phyloP scores from a whole-genome alignment of 192 early-diverging fungal species.

The Paraglomus brasilianum region DNA sequence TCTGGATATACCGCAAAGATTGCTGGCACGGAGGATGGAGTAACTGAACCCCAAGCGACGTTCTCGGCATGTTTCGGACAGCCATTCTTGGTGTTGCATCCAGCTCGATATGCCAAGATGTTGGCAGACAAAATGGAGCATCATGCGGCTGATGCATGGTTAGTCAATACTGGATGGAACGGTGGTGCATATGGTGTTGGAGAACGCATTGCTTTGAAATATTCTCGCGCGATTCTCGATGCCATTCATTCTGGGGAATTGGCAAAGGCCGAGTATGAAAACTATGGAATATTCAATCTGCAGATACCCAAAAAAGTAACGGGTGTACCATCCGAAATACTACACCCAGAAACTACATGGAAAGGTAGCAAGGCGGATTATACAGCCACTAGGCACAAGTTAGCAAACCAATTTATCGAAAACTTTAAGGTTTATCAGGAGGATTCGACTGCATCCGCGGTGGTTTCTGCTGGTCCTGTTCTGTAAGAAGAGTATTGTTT shows the following conservation, averaged over 20 bases:
- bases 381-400: conserved; percentile 62
- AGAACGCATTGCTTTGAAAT: conserved; percentile 92
- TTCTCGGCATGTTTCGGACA: conserved; percentile 94
- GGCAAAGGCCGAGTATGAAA: conserved; percentile 76
- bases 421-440: conserved; percentile 89
- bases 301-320: conserved; percentile 79
- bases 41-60: conserved; percentile 87
- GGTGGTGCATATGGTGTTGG: conserved; percentile 90
- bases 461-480: conserved; percentile 66
- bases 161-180: conserved; percentile 97
- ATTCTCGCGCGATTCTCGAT: conserved; percentile 96
- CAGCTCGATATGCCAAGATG: conserved; percentile 94
- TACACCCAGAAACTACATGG: conserved; percentile 89
- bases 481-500: neutral
- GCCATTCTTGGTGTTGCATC: conserved; percentile 97
- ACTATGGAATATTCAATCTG: conserved; percentile 86
- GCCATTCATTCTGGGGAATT: conserved; percentile 95
- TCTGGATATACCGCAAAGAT: conserved; percentile 98
- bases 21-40: conserved; percentile 94
- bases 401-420: conserved; percentile 81
- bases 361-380: conserved; percentile 70
- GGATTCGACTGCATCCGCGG: conserved; percentile 66
- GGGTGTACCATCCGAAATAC: conserved; percentile 77
- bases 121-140: conserved; percentile 90
- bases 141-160: conserved; percentile 86